phyloP scores from a whole-genome alignment of 129 eudicot species.

The Smallanthus sonchifolius region DNA sequence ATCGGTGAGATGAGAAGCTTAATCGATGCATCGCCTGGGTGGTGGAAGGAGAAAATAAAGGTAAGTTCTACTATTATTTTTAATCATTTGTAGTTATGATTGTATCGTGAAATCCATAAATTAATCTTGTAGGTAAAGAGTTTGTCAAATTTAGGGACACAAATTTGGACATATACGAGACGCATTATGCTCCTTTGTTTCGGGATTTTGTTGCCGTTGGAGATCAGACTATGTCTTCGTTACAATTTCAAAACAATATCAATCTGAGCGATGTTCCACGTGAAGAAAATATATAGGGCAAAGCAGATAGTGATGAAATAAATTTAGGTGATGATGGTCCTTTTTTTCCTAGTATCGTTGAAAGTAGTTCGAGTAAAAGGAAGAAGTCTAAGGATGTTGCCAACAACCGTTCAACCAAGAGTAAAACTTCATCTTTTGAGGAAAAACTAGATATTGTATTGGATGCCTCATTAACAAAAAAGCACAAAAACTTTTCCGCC shows the following conservation, averaged over 20 bases:
- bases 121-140: background rate
- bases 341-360: too few species aligned
- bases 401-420: background rate
- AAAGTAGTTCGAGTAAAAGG: too few species aligned
- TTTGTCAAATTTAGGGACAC: background rate
- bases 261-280: background rate
- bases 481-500: too few species aligned
- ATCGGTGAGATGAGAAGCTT: background rate
- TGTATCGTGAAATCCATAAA: background rate
- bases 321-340: too few species aligned
- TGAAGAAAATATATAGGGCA: background rate
- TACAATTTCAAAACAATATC: background rate
- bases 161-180: background rate
- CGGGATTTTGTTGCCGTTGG: background rate
- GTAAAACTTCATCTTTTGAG: too few species aligned
- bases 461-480: too few species aligned
- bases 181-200: constrained; percentile 7
- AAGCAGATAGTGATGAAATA: background rate
- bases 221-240: background rate
- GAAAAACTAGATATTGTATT: background rate
- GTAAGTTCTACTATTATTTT: background rate
- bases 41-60: background rate
- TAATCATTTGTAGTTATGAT: background rate
- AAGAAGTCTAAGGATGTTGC: background rate
- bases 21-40: background rate